phyloP scores from a whole-genome alignment of 805 yeast genomes.

The Saccharomycopsis malanga region DNA sequence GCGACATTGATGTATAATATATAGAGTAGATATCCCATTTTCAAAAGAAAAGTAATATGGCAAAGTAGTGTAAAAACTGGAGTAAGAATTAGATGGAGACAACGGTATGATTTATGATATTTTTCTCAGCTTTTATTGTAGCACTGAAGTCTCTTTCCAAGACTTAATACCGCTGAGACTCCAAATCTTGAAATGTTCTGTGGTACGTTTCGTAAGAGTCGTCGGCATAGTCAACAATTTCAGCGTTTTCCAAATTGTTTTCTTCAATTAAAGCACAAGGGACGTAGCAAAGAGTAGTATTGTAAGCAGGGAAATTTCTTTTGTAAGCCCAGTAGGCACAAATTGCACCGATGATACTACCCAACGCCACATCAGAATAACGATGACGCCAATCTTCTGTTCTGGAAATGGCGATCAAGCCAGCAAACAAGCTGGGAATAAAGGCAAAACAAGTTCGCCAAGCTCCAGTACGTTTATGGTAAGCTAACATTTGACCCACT shows the following conservation, averaged over 20 bases:
- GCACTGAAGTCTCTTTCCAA: too few species aligned
- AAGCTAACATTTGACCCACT: slow-evolving; percentile 54
- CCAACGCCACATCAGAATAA: slow-evolving; percentile 77
- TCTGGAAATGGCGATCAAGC: slow-evolving; percentile 73
- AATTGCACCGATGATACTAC: slow-evolving; percentile 57
- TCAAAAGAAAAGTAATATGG: too few species aligned
- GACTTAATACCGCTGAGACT: background rate
- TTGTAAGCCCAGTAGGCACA: slow-evolving; percentile 43
- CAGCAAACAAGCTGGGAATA: slow-evolving; percentile 60
- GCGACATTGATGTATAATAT: too few species aligned
- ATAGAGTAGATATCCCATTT: too few species aligned
- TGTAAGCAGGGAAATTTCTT: slow-evolving; percentile 35
- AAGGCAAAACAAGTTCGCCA: slow-evolving; percentile 54
- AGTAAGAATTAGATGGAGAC: too few species aligned
- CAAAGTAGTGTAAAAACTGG: too few species aligned
- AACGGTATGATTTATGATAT: too few species aligned
- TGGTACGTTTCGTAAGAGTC: slow-evolving; percentile 3
- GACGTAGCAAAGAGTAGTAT: slow-evolving; percentile 22
- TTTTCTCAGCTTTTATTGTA: too few species aligned
- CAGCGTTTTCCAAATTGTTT: slow-evolving; percentile 9
- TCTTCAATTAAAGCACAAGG: slow-evolving; percentile 19
- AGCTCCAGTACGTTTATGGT: slow-evolving; percentile 44
- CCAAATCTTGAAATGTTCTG: background rate
- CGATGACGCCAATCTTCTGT: slow-evolving; percentile 94
- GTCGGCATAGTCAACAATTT: slow-evolving; percentile 12